Conservation (phyloP, 2,329 filamentous ascomycete species). For the Annulohypoxylon truncatum region DNA sequence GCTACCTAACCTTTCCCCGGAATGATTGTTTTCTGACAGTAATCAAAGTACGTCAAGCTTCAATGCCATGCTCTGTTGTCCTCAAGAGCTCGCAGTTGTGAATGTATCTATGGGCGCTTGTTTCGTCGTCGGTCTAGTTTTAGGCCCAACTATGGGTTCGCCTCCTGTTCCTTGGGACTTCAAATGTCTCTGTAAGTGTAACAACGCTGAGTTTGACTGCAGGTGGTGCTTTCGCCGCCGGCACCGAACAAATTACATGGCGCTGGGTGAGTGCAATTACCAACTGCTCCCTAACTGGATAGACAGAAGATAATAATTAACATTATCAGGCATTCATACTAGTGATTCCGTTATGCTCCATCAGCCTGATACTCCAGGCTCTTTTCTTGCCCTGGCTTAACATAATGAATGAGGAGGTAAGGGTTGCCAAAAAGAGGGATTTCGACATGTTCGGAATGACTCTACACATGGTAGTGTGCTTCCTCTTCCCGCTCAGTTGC, state of each 20-base stretch:
- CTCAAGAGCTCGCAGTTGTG: constrained; percentile 35
- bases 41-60: constrained; percentile 33
- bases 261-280: constrained; percentile 49
- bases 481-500: constrained; percentile 59
- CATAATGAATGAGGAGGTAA: constrained; percentile 35
- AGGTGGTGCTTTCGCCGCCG: constrained; percentile 50
- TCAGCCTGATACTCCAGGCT: constrained; percentile 51
- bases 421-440: constrained; percentile 41
- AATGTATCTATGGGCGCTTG: constrained; percentile 40
- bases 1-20: background rate
- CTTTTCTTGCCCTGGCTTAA: constrained; percentile 57
- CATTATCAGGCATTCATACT: constrained; percentile 38
- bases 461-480: constrained; percentile 49
- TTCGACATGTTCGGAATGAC: constrained; percentile 50
- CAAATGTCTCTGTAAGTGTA: constrained; percentile 41
- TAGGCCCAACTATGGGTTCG: constrained; percentile 47
- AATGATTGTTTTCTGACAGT: background rate
- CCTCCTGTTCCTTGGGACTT: constrained; percentile 37
- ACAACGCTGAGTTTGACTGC: constrained; percentile 32
- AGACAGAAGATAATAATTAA: background rate
- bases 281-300: background rate
- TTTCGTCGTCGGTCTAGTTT: constrained; percentile 45
- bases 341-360: constrained; percentile 30
- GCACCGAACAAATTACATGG: constrained; percentile 54
- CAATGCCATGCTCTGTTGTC: constrained; percentile 41